Conservation (phyloP, 2,329 filamentous ascomycete genomes). For the Didymella pomorum region DNA sequence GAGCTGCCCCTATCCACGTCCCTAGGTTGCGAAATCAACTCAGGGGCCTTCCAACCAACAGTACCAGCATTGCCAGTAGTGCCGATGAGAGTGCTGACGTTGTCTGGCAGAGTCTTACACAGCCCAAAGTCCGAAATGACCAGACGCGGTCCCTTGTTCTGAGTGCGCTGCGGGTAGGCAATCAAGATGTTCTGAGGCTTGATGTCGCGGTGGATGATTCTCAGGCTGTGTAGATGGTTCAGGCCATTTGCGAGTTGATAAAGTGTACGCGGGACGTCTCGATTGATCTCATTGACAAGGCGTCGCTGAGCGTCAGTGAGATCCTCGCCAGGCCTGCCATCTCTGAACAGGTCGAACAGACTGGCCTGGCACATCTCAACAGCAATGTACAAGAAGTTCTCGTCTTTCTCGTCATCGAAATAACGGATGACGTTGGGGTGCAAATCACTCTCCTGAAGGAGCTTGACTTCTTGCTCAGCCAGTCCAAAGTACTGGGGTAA, state of each 20-base stretch:
- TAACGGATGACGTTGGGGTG: constrained; percentile 98
- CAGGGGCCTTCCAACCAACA: constrained; percentile 94
- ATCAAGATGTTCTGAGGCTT: constrained; percentile 98
- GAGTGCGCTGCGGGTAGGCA: constrained; percentile 70
- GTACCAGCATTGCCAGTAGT: constrained; percentile 95
- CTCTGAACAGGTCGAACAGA: constrained; percentile 87
- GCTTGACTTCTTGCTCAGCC: constrained; percentile 88
- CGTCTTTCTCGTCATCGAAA: constrained; percentile 87
- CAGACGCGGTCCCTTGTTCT: constrained; percentile 76
- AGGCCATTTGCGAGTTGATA: constrained; percentile 91
- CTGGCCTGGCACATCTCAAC: constrained; percentile 94
- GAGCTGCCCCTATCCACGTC: constrained; percentile 53
- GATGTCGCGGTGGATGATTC: constrained; percentile 95
- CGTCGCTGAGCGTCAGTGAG: constrained; percentile 68
- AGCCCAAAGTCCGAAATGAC: constrained; percentile 97
- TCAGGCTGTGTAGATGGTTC: constrained; percentile 85
- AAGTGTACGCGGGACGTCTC: constrained; percentile 79
- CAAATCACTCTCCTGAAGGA: constrained; percentile 91
- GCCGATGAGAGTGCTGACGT: constrained; percentile 92
- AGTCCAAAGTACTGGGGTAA: constrained; percentile 95
- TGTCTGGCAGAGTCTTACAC: constrained; percentile 95
- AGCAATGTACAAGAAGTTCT: constrained; percentile 94
- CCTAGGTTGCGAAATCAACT: constrained; percentile 74
- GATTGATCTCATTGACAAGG: constrained; percentile 75
- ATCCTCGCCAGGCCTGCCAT: constrained; percentile 56